Conservation (phyloP, 768 basidiomycete genomes). For the Russula emetica region DNA sequence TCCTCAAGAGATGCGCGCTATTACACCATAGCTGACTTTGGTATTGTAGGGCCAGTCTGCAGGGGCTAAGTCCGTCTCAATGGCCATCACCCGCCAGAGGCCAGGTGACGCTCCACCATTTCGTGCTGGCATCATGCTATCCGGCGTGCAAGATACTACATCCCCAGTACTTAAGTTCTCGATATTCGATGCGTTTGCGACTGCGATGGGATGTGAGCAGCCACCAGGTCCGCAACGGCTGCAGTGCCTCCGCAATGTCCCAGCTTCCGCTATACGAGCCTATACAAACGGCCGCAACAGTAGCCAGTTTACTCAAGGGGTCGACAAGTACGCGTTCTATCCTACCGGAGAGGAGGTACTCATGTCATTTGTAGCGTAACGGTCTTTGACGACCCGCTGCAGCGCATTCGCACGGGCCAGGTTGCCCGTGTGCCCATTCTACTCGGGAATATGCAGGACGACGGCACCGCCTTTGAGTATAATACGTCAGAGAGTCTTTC, state of each 20-base stretch:
- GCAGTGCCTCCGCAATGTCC: slow-evolving; percentile 30
- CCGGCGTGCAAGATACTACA: neutral
- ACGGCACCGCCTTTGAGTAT: neutral
- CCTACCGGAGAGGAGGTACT: neutral
- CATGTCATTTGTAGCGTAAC: slow-evolving; percentile 3
- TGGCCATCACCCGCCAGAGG: slow-evolving; percentile 9
- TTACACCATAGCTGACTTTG: neutral
- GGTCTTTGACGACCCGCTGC: slow-evolving; percentile 7
- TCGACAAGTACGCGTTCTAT: neutral
- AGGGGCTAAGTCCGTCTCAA: slow-evolving; percentile 2
- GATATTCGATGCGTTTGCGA: neutral
- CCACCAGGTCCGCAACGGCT: slow-evolving; percentile 28
- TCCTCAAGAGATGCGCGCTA: slow-evolving; percentile 12
- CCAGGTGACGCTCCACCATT: slow-evolving; percentile 2
- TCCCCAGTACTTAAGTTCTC: slow-evolving; percentile 1
- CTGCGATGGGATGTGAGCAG: slow-evolving; percentile 26
- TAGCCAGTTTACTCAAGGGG: too few relatives aligned
- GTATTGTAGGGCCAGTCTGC: slow-evolving; percentile 16
- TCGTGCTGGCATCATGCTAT: slow-evolving; percentile 18
- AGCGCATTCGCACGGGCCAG: slow-evolving; percentile 13
- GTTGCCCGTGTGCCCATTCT: slow-evolving; percentile 11
- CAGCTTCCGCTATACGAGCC: slow-evolving; percentile 24
- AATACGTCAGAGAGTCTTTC: neutral
- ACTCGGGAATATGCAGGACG: slow-evolving; percentile 13
- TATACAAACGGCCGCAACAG: too few relatives aligned